Evolutionary conservation across 305 asterid species (phyloP).

Genomic region (Solanum hybrid): DNA sequence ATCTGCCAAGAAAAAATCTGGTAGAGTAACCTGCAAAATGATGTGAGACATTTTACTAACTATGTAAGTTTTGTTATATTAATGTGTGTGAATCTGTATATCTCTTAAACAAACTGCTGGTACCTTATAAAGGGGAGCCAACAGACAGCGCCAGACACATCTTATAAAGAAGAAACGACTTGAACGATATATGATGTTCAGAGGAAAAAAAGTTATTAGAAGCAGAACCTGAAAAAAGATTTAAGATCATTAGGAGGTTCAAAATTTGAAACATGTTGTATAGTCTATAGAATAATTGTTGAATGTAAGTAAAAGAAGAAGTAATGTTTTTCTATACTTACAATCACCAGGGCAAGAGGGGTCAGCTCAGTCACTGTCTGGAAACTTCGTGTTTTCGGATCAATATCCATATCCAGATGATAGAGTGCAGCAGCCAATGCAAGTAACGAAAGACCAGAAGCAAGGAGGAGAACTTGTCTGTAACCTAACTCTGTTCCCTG

Average conservation of each 20-base stretch:
- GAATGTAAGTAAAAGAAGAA: neutral
- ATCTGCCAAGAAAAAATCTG: conserved; percentile 74
- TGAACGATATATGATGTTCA: conserved; percentile 64
- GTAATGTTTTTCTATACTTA: conserved; percentile 21
- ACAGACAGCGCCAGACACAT: conserved; percentile 59
- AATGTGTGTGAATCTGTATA: neutral
- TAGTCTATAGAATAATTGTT: neutral
- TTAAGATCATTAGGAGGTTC: no score
- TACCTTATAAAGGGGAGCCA: conserved; percentile 87
- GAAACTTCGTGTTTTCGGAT: conserved; percentile 27
- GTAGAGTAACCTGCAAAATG: conserved; percentile 41
- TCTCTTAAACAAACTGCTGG: neutral
- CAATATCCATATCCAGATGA: conserved; percentile 79
- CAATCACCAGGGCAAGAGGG: conserved; percentile 50
- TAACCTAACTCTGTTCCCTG: conserved; percentile 68
- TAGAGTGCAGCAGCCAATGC: conserved; percentile 51
- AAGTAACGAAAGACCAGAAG: conserved; percentile 66
- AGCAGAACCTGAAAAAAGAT: conserved; percentile 40
- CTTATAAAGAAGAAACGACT: conserved; percentile 58
- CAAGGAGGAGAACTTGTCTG: conserved; percentile 59
- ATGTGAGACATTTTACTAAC: neutral
- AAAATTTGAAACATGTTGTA: no score
- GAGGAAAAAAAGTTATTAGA: conserved; percentile 48
- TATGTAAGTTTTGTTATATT: neutral
- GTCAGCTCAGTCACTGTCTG: conserved; percentile 46